Percentiles rank a stretch among this genome's conserved stretches.
phyloP scores from a whole-genome alignment of 2,329 filamentous ascomycete genomes.

The Talaromyces sp. region DNA sequence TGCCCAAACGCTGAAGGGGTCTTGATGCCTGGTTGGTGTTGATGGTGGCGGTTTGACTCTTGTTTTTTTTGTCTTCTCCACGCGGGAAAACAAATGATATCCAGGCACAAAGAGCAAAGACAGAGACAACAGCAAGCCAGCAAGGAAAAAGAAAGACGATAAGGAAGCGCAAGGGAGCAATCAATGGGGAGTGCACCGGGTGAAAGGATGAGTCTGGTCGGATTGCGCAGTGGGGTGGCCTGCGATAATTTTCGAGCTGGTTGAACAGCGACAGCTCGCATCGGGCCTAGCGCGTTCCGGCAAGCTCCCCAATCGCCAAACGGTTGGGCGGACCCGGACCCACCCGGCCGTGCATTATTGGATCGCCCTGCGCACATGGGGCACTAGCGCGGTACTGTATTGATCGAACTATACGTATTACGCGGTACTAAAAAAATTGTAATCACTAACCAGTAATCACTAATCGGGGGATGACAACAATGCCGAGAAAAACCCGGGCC shows the following conservation, averaged over 20 bases:
- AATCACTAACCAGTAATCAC: not conserved
- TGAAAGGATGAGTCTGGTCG: not conserved
- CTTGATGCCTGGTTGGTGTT: slow-evolving; percentile 2
- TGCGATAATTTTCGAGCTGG: slow-evolving; percentile 18
- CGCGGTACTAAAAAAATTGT: not conserved
- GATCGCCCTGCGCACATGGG: slow-evolving; percentile 11
- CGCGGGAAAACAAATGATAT: not conserved
- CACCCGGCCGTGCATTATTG: slow-evolving; percentile 2
- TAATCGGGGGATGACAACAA: not conserved
- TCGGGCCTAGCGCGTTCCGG: slow-evolving; percentile 27
- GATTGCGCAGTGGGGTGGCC: slow-evolving; percentile 5
- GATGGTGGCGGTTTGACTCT: not conserved
- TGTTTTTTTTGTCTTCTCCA: not conserved
- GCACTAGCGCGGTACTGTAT: not conserved
- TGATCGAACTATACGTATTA: not conserved
- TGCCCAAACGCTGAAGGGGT: slow-evolving; percentile 11
- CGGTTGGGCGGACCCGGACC: slow-evolving; percentile 29
- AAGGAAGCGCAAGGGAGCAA: not conserved
- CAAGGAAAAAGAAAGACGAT: not conserved
- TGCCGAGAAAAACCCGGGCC: not conserved
- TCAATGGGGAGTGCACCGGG: not conserved
- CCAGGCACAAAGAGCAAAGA: not conserved
- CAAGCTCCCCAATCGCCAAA: slow-evolving; percentile 30
- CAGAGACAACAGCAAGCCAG: not conserved
- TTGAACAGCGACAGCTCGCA: slow-evolving; percentile 28